Conservation (phyloP, 495 filamentous ascomycete species). For the Aspergillus conjunctus region DNA sequence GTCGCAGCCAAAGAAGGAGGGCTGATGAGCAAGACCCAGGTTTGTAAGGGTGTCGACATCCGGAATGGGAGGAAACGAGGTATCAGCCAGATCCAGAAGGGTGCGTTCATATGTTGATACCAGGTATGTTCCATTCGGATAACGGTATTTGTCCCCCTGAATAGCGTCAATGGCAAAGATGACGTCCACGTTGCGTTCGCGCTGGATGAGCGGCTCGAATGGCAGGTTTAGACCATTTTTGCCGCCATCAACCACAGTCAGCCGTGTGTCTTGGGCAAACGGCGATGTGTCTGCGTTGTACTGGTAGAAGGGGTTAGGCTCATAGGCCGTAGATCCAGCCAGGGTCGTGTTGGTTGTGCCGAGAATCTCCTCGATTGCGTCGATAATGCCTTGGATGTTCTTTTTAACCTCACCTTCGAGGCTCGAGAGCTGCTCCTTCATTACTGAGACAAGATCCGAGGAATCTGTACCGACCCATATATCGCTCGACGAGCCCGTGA, state of each 20-base stretch:
- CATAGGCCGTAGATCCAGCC: slow-evolving; percentile 74
- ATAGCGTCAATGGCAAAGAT: slow-evolving; percentile 82
- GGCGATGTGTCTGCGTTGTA: slow-evolving; percentile 63
- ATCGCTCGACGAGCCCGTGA: slow-evolving; percentile 45
- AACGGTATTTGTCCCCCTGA: slow-evolving; percentile 60
- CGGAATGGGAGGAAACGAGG: slow-evolving; percentile 72
- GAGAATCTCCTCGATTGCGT: slow-evolving; percentile 45
- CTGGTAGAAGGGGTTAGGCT: slow-evolving; percentile 75
- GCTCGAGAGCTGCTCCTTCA: neutral
- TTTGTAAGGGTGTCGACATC: slow-evolving; percentile 77
- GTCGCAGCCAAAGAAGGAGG: slow-evolving; percentile 85
- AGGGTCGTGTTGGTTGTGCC: slow-evolving; percentile 50
- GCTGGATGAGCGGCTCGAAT: slow-evolving; percentile 74
- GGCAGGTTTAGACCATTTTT: slow-evolving; percentile 80
- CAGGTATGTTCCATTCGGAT: slow-evolving; percentile 76
- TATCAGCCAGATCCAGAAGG: slow-evolving; percentile 57
- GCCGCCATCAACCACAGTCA: slow-evolving; percentile 85
- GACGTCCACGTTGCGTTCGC: slow-evolving; percentile 68
- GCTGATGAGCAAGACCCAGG: slow-evolving; percentile 70
- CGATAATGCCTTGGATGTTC: slow-evolving; percentile 20
- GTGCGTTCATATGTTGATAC: slow-evolving; percentile 74
- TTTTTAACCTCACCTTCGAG: slow-evolving; percentile 16
- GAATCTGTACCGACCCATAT: slow-evolving; percentile 17
- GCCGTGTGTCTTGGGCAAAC: slow-evolving; percentile 48
- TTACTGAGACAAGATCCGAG: neutral